These are phyloP conservation scores for Tylopilus sp. DNA, from an alignment of 1,284 basidiomycete genomes.

Conservation along the genomic window DNA sequence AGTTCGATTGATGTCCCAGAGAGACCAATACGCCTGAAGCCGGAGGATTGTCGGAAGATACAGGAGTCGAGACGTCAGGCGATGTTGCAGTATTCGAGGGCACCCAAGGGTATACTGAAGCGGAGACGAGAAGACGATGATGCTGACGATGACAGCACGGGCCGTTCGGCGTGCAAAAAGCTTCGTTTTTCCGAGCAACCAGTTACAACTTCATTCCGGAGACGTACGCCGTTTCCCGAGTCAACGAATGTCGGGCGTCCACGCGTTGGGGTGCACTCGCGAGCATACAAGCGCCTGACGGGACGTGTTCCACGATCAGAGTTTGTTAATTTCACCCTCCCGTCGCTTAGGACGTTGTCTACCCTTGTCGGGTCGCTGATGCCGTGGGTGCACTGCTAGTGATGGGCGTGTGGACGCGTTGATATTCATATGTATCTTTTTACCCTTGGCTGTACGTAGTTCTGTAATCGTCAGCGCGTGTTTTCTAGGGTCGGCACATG, in stretches of 20 bases:
- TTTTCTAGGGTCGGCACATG: no score
- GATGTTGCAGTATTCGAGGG: conserved; percentile 24
- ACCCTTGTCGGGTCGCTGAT: conserved; percentile 30
- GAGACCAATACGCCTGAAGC: conserved; percentile 18
- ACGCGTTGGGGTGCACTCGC: conserved; percentile 12
- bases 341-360: conserved; percentile 30
- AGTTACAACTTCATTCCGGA: background rate
- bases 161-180: conserved; percentile 18
- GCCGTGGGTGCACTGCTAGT: conserved; percentile 29
- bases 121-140: conserved; percentile 25
- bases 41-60: conserved; percentile 27
- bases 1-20: conserved; percentile 22
- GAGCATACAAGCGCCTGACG: conserved; percentile 17
- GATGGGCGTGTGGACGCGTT: background rate
- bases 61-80: conserved; percentile 31
- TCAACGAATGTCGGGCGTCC: conserved; percentile 13
- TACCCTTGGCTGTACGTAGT: background rate
- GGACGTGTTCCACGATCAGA: conserved; percentile 15
- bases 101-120: conserved; percentile 31
- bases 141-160: background rate
- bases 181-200: conserved; percentile 24
- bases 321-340: conserved; percentile 30
- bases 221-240: conserved; percentile 18
- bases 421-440: background rate
- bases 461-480: background rate